Evolutionary conservation across 2,329 filamentous ascomycete genomes (phyloP).

Genomic region (Colletotrichum spinosum): DNA sequence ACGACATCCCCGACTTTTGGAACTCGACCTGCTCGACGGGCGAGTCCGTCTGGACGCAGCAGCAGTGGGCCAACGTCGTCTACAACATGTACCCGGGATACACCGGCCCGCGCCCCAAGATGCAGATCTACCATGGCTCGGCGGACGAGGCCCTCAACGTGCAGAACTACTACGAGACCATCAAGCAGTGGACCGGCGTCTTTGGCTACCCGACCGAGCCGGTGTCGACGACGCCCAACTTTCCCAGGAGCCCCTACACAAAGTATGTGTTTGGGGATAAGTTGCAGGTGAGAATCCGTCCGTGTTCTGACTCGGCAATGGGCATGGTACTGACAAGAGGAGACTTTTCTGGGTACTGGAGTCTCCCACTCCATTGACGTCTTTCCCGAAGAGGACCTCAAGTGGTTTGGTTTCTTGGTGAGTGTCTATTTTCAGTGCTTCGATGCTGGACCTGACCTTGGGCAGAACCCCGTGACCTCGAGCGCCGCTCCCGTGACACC

Average conservation of each 20-base stretch:
- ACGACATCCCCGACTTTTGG: constrained; percentile 60
- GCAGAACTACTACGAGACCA: constrained; percentile 67
- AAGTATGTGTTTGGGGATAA: constrained; percentile 53
- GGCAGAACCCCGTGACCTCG: constrained; percentile 29
- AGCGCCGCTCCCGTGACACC: constrained; percentile 2
- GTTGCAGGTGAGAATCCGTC: constrained; percentile 37
- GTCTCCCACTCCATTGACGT: constrained; percentile 36
- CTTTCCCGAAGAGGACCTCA: constrained; percentile 35
- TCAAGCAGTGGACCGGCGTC: constrained; percentile 67
- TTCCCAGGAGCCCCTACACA: constrained; percentile 52
- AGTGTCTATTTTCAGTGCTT: too few species aligned
- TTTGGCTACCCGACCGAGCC: constrained; percentile 54
- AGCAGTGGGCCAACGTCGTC: constrained; percentile 55
- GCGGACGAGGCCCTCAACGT: constrained; percentile 61
- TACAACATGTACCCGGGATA: constrained; percentile 63
- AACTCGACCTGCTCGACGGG: constrained; percentile 66
- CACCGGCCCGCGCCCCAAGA: constrained; percentile 60
- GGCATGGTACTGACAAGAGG: background rate
- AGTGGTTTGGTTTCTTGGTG: constrained; percentile 37
- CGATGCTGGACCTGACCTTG: background rate
- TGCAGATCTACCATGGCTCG: constrained; percentile 71
- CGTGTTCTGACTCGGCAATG: background rate
- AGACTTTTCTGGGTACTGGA: constrained; percentile 34
- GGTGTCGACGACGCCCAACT: constrained; percentile 45
- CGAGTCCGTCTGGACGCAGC: constrained; percentile 54